Evolutionary conservation across 306 rosid species (phyloP).

Genomic region (Fragaria ananassa): DNA sequence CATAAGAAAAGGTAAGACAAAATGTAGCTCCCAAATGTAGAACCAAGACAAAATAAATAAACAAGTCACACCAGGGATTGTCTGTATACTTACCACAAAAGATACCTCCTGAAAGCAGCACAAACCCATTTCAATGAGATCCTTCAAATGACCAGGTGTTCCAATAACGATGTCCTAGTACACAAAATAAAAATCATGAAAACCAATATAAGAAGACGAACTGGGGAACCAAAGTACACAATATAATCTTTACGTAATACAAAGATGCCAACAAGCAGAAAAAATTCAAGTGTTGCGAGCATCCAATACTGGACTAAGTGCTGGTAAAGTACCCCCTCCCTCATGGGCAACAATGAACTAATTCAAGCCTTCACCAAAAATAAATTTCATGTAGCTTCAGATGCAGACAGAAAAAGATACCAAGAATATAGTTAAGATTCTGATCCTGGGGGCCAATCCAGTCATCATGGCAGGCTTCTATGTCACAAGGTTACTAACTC

Average conservation of each 20-base stretch:
- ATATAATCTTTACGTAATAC: background rate
- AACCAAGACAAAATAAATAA: background rate
- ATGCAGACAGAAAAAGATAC: background rate
- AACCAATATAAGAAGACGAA: background rate
- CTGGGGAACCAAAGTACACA: background rate
- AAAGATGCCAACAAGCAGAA: background rate
- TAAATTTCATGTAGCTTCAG: background rate
- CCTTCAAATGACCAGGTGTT: no score
- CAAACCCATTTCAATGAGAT: no score
- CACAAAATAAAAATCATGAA: constrained; percentile 17
- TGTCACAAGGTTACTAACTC: background rate
- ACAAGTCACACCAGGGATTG: background rate
- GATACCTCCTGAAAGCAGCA: constrained; percentile 31
- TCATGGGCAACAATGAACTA: background rate
- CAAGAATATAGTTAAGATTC: background rate
- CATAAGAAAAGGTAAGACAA: no score
- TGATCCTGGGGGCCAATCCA: background rate
- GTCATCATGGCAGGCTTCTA: background rate
- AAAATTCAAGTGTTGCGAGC: background rate
- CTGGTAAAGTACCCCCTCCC: background rate
- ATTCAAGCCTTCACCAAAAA: background rate
- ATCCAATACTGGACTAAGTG: background rate
- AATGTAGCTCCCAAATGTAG: background rate
- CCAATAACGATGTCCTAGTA: no score
- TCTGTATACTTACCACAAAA: constrained; percentile 60